These are phyloP conservation scores for Aureobasidium mangrovei DNA, from an alignment of 2,329 filamentous ascomycete genomes.

Conservation along the genomic window DNA sequence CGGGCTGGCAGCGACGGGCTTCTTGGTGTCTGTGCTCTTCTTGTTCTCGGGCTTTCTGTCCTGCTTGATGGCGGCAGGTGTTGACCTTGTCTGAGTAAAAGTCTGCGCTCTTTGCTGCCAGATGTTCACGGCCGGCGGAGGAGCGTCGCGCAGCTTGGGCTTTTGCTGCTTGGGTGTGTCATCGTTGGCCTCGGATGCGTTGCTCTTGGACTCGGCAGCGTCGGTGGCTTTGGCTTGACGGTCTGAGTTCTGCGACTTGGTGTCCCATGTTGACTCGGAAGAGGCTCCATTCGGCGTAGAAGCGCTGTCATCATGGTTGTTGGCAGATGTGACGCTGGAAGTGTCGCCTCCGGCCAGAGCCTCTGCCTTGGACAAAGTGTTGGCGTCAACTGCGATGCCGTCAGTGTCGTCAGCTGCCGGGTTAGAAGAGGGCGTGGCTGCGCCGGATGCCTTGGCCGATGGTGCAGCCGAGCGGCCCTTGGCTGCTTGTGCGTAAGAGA, in stretches of 20 bases:
- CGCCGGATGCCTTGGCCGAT: conserved; percentile 36
- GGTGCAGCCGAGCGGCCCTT: conserved; percentile 58
- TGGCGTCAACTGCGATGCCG: conserved; percentile 24
- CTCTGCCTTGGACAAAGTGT: conserved; percentile 22
- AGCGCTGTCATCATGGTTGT: conserved; percentile 53
- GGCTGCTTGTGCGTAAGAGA: conserved; percentile 94
- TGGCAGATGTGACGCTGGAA: conserved; percentile 37
- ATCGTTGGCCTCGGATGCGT: conserved; percentile 34
- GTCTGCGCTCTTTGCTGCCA: conserved; percentile 76
- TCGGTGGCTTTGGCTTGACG: conserved; percentile 54
- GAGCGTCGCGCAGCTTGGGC: conserved; percentile 68
- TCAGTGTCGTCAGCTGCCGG: conserved; percentile 27
- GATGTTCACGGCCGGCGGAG: conserved; percentile 73
- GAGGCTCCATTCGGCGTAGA: conserved; percentile 51
- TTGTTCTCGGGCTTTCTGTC: conserved; percentile 15
- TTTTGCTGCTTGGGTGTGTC: conserved; percentile 38
- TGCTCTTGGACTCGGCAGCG: conserved; percentile 51
- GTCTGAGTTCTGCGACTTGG: conserved; percentile 53
- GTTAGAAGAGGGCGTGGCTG: conserved; percentile 35
- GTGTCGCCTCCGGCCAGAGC: conserved; percentile 17
- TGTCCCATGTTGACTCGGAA: conserved; percentile 60
- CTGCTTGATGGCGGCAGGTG: conserved; percentile 25
- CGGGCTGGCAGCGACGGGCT: conserved; percentile 14
- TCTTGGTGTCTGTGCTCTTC: conserved; percentile 18
- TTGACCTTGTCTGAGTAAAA: conserved; percentile 44